Evolutionary conservation across 106 monocot species (phyloP), one percentile per base, ranked within the genome.

Genomic region (Cymbidium sinense): DNA sequence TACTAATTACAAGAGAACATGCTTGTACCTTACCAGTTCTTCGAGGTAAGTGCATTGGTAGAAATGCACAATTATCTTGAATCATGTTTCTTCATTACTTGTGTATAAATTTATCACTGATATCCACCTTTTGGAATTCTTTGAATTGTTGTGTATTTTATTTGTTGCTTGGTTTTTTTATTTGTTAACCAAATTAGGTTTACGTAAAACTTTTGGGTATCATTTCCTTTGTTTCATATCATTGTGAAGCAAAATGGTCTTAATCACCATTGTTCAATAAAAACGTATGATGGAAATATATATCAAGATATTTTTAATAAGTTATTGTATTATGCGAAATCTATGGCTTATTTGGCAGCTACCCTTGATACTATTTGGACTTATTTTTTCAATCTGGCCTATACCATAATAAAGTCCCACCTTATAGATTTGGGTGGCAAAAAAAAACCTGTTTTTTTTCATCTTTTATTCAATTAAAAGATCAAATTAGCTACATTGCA

Each of bases 21-120:
- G 98, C 86, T 84, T 86, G 61, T 95, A 99, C 82, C 94, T 99
- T 76, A 90, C 87, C 33, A 99, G 98, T 82, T 92, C 94, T 84
- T 90, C 98, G 75, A 92, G 92, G 98, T 99, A 84, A 23, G 67
- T 50, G 7, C 29, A 28, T 34, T 55, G 51, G 6, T 11, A 10
- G 61, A 62, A 62, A 62, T 25, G 61, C 61, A 62, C 1, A 62
- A 61, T 61, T 62, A 8, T 62, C 27, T 62, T 62, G n/a, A 62
- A 8, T 62, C 61, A 62, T 27, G n/a, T 11, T 62, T 58, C 58
- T 58, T 58, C 13, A 47, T 47, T 47, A 47, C 47, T 62, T 27
- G 8, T 62, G n/a, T 62, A 62, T 62, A 27, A 62, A 62, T 25
- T 10, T 5, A 54, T 18, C 54, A 54, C 4, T 54, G 19, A 54